Conservation (phyloP, 345 rosid species). For the Populus deltoides region DNA sequence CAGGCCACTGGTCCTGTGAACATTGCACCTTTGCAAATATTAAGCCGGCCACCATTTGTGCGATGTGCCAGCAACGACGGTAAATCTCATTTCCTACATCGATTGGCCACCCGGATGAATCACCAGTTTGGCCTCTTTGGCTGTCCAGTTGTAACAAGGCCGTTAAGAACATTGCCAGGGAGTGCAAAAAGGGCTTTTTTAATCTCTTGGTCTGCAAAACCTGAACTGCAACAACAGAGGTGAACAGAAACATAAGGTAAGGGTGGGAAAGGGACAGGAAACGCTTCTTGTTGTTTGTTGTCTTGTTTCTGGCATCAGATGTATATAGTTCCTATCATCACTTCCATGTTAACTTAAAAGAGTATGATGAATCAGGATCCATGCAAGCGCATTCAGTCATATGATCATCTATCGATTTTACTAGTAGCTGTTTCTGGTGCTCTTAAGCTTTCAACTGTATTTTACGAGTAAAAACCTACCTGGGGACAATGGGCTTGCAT, state of each 20-base stretch:
- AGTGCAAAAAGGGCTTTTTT: background rate
- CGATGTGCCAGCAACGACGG: constrained; percentile 61
- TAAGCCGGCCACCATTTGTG: constrained; percentile 54
- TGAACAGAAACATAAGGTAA: background rate
- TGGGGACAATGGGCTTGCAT: background rate
- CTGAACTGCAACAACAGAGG: background rate
- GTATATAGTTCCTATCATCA: constrained; percentile 12
- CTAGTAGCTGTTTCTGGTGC: background rate
- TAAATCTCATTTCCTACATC: constrained; percentile 9
- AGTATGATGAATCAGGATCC: background rate
- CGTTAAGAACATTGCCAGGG: background rate
- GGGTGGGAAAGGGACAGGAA: background rate
- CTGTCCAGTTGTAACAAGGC: background rate
- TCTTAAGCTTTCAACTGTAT: constrained; percentile 5
- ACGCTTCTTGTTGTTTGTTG: background rate
- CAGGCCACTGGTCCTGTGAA: constrained; percentile 76
- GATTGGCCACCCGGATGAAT: background rate
- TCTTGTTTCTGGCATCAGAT: constrained; percentile 10
- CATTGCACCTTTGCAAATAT: constrained; percentile 65
- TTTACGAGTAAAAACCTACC: background rate
- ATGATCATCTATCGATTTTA: constrained; percentile 4
- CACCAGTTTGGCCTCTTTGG: constrained; percentile 5
- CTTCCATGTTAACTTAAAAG: background rate
- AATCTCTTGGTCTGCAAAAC: background rate
- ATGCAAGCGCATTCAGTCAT: constrained; percentile 10